Base-by-base conservation (phyloP, 805 yeast species). In the Saccharomycopsis amapae region DNA sequence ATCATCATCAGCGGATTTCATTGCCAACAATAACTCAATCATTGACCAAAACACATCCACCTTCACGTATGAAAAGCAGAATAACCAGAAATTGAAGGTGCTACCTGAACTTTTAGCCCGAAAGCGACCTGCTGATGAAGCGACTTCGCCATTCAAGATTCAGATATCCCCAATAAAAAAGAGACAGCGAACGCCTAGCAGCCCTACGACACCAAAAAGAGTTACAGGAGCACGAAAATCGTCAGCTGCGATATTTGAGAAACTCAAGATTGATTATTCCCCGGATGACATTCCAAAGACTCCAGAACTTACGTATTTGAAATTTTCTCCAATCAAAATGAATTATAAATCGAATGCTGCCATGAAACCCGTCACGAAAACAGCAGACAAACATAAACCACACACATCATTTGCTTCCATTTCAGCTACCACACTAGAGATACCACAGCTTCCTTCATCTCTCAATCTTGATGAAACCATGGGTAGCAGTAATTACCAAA, bases 211-310 rank as follows among this genome's bases (percentile, higher is more conserved):
- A 12, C 50, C 50, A 20, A 45, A 45, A 35, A 13, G 46, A 18
- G 20, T 13, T 3, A 34, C 31, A 20, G 26, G 22, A 26, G 23
- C 24, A 20, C 12, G 44, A 5, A 35, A 44, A 25, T 44, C 48
- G 10, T 32, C 48, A 25, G 38, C 18, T n/a, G 20, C 40, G 3
- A 39, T 47, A 23, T 31, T 49, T n/a, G 51, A 47, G 7, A 38
- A 42, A 17, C 45, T 50, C 17, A 33, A 50, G 17, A 20, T 50
- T 20, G 53, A 50, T 19, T 51, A 50, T 18, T 50, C 53, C 7
- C 53, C 53, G 6, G 53, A 50, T 6, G 53, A 50, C 30, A 44
- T 50, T 12, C 53, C 53, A 10, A 50, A 50, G 41, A 47, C 53
- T 7, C 53, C 53, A 3, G 53, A 50, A 28, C 39, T 50, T 9